Percentiles rank a stretch among this genome's conserved stretches.
Conservation (phyloP, 2,329 filamentous ascomycete genomes). For the Tricladium varicosporioides region DNA sequence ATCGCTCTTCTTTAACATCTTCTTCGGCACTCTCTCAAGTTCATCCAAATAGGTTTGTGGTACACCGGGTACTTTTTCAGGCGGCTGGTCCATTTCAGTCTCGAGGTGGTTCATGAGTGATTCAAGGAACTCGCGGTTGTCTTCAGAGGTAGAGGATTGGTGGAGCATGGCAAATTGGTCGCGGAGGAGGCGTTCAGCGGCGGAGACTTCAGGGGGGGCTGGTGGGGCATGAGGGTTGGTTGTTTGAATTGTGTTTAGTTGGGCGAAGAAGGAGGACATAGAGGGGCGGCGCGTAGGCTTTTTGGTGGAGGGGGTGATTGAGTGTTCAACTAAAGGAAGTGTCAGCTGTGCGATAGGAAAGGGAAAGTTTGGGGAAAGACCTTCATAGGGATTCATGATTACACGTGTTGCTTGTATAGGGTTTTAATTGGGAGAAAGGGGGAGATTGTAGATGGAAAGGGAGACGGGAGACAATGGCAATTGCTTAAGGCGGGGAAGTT, state of each 20-base stretch:
- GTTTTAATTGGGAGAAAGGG: no score
- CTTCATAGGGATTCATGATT: slow-evolving; percentile 58
- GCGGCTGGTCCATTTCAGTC: slow-evolving; percentile 50
- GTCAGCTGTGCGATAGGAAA: slow-evolving; percentile 12
- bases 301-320: slow-evolving; percentile 42
- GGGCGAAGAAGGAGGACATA: slow-evolving; percentile 62
- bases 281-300: slow-evolving; percentile 50
- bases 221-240: slow-evolving; percentile 58
- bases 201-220: slow-evolving; percentile 57
- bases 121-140: slow-evolving; percentile 47
- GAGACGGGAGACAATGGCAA: no score
- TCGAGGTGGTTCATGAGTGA: slow-evolving; percentile 48
- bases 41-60: slow-evolving; percentile 57
- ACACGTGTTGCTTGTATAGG: background rate
- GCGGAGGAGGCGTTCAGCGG: slow-evolving; percentile 58
- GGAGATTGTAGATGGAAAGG: no score
- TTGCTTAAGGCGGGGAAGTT: no score
- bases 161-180: slow-evolving; percentile 52
- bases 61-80: slow-evolving; percentile 52
- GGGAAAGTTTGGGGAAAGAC: slow-evolving; percentile 32
- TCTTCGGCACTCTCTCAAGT: slow-evolving; percentile 56
- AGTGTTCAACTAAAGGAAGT: slow-evolving; percentile 56
- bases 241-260: slow-evolving; percentile 43
- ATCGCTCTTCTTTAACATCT: slow-evolving; percentile 45
- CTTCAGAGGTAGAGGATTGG: slow-evolving; percentile 41